Base-by-base conservation (phyloP, 176 grass and related monocot species). In the Dendrocalamus sinicus region DNA sequence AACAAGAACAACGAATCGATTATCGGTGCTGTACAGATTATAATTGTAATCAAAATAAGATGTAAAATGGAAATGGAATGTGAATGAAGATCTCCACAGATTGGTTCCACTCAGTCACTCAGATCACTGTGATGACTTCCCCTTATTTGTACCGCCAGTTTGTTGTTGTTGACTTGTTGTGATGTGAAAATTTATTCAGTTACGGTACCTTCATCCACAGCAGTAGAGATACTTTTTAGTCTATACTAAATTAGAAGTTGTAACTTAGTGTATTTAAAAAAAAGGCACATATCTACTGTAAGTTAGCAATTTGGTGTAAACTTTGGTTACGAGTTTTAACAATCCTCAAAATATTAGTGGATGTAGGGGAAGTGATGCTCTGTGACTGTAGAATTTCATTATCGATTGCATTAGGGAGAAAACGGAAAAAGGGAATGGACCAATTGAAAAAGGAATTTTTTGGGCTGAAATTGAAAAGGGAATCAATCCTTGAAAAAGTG, bases 21-120 rank as follows among this genome's bases (percentile, higher is more conserved):
- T 9, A 7, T 35, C 13, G 7, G 9, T 86, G 53, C 1, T 80
- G 77, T 54, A 73, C 44, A 81, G 37, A 81, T 55, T 87, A 20
- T 4, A 40, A 5, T 46, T 59, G n/a, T 78, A 67, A 84, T 28
- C 14, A 12, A 54, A 50, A 50, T 75, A 47, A 60, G 6, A 61
- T 9, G 53, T 72, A 13, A 8, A 75, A 6, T 63, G 14, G 43
- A 51, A 40, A 84, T 17, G 57, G 19, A 75, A 63, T 40, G 12
- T 53, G 17, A 48, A 63, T 63, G 10, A 47, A 32, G 41, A 61
- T 69, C 20, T 15, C 65, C 32, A 17, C 12, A 41, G 24, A 22
- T 39, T 39, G 6, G n/a, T 8, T 16, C 26, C 32, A 55, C 47
- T 12, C 11, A 15, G 60, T 17, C 32, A 55, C 47, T 12, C 11